Evolutionary conservation across 1,284 basidiomycete genomes (phyloP), one percentile per base, ranked within the genome.

Genomic region (Gastroboletus turbinatus): DNA sequence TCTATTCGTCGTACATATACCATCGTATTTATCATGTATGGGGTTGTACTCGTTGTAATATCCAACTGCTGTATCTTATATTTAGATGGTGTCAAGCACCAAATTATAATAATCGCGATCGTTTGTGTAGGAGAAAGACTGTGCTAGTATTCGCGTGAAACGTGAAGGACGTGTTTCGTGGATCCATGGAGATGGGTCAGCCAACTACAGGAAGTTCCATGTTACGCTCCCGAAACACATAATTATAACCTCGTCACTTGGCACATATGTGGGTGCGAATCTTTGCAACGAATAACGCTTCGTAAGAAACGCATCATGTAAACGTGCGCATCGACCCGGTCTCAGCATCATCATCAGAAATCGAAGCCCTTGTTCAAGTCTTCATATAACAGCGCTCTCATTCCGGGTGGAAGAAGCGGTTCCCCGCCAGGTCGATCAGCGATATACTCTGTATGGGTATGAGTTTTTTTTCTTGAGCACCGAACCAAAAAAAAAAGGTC

Each of bases 361-460:
- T 95, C 93, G 62, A 97, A 94, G 14, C 84, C 83, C 70, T 91
- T 87, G 74, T 97, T 85, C 60, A 96, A 79, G 69, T 97, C 94
- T 62, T 90, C 87, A 60, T 88, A 80, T 27, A 97, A 76, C 48
- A 93, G 84, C 62, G 90, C 82, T 50, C 82, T 83, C 95, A 98
- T 98, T 3, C 94, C 95, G 0, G 85, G 84, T 1, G 95, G 95
- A 39, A 98, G 78, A n/a, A 85, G 77, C 0, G 94, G 93, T 57
- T 84, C 75, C 10, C 61, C 65, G 19, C 63, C 67, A 7, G 67
- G 57, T 16, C 76, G 73, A 10, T 82, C 69, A 0, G 75, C 73
- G 47, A 90, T 87, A 67, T 90, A 91, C 55, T 82, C 88, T 89
- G 60, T 25, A 8, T 14, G 13, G 3, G n/a, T 10, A 21, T 10